Evolutionary conservation across 2,329 filamentous ascomycete genomes (phyloP).

Genomic region (Eutypa lata): DNA sequence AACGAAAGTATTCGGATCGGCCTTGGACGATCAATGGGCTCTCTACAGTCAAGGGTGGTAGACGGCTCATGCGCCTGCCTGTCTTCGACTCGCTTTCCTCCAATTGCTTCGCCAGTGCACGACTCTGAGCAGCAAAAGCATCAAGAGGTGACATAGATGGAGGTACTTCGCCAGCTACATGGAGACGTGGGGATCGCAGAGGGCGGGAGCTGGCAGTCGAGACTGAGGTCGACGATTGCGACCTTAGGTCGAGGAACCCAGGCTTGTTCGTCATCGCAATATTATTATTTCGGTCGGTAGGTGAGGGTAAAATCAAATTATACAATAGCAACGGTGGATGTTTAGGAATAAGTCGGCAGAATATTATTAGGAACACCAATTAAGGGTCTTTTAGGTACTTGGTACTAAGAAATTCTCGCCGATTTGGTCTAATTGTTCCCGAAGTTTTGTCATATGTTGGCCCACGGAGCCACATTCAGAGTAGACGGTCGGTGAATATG

Average conservation of each 20-base stretch:
- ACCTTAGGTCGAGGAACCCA: slow-evolving; percentile 57
- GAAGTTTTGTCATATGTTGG: not conserved
- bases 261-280: slow-evolving; percentile 54
- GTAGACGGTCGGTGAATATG: not conserved
- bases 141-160: slow-evolving; percentile 92
- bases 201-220: slow-evolving; percentile 46
- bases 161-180: slow-evolving; percentile 76
- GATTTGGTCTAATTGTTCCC: not conserved
- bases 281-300: not conserved
- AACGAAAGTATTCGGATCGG: slow-evolving; percentile 78
- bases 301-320: not conserved
- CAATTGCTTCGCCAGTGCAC: slow-evolving; percentile 81
- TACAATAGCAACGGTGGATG: not conserved
- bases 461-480: not conserved
- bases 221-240: slow-evolving; percentile 51
- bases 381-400: not conserved
- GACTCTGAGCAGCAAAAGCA: slow-evolving; percentile 89
- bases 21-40: slow-evolving; percentile 74
- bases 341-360: not conserved
- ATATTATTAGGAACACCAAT: not conserved
- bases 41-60: slow-evolving; percentile 78
- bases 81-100: slow-evolving; percentile 67
- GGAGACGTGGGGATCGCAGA: slow-evolving; percentile 70
- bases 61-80: slow-evolving; percentile 77
- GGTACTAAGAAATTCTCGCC: not conserved